Conservation (phyloP, 495 filamentous ascomycete genomes). For the Penicillium odoratum region DNA sequence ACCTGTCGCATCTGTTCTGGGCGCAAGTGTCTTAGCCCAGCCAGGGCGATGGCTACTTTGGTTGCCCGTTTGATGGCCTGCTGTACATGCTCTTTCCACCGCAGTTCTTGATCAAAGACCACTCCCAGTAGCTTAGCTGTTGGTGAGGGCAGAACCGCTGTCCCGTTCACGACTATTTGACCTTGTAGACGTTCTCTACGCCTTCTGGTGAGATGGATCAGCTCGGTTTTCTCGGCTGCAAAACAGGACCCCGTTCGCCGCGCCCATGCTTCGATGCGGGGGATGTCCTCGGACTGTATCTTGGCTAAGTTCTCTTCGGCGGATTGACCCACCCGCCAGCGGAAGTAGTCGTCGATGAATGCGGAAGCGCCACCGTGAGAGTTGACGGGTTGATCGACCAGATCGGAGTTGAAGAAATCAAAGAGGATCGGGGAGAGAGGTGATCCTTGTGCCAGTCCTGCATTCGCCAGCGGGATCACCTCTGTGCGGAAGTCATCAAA, state of each 20-base stretch:
- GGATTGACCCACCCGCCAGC: too few species aligned
- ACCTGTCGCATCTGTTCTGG: conserved; percentile 26
- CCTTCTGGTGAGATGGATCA: too few species aligned
- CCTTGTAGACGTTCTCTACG: too few species aligned
- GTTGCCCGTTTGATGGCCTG: conserved; percentile 24
- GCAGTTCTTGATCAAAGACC: conserved; percentile 19
- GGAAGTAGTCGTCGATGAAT: too few species aligned
- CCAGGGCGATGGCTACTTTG: conserved; percentile 17
- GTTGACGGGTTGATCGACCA: too few species aligned
- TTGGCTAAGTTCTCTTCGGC: too few species aligned
- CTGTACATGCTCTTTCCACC: conserved; percentile 26
- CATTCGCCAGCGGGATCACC: conserved; percentile 23
- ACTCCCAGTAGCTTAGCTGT: conserved; percentile 27
- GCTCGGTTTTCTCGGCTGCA: too few species aligned
- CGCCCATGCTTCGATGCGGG: too few species aligned
- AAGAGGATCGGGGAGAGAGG: conserved; percentile 30
- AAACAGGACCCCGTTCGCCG: too few species aligned
- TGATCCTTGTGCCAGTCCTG: conserved; percentile 29
- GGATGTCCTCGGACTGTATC: too few species aligned
- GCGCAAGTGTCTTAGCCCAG: conserved; percentile 17
- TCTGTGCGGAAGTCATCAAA: conserved; percentile 27
- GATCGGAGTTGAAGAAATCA: conserved; percentile 19
- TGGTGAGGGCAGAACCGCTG: conserved; percentile 2
- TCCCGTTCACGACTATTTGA: not conserved
- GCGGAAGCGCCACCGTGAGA: too few species aligned